Evolutionary conservation across 139 green algal genomes (phyloP).

Genomic region (Coelastrella sp.): DNA sequence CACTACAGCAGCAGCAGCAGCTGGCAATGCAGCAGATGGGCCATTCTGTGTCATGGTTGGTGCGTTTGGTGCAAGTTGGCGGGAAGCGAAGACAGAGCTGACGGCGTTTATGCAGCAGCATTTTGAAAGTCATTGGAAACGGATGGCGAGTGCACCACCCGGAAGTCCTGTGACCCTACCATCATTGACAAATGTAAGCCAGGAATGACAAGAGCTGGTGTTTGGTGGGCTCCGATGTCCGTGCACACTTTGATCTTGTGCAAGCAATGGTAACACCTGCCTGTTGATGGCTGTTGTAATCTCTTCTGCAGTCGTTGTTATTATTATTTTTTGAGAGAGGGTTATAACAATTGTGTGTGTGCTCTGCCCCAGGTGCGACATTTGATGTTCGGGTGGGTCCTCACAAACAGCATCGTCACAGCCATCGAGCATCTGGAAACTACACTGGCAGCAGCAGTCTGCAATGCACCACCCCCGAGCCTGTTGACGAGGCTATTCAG

Average conservation of each 20-base stretch:
- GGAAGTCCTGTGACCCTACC: not conserved
- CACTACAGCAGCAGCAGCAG: not conserved
- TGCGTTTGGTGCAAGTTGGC: slow-evolving; percentile 23
- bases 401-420: slow-evolving; percentile 59
- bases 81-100: slow-evolving; percentile 3
- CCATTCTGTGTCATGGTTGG: slow-evolving; percentile 13
- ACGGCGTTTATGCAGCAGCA: not conserved
- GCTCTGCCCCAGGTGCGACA: slow-evolving; percentile 47
- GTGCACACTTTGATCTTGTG: not conserved
- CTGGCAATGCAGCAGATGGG: not conserved
- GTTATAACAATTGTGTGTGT: no score
- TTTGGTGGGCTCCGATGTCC: not conserved
- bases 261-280: no score
- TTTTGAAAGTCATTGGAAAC: slow-evolving; percentile 1
- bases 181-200: not conserved
- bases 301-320: no score
- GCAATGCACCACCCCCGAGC: not conserved
- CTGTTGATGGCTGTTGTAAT: no score
- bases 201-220: not conserved
- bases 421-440: slow-evolving; percentile 32
- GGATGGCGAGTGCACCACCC: not conserved
- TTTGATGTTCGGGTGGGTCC: slow-evolving; percentile 46
- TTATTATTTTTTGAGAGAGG: no score
- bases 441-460: slow-evolving; percentile 15
- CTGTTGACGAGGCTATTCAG: not conserved